Evolutionary conservation across 129 eudicot species (phyloP).

Genomic region (Artemisia tridentata): DNA sequence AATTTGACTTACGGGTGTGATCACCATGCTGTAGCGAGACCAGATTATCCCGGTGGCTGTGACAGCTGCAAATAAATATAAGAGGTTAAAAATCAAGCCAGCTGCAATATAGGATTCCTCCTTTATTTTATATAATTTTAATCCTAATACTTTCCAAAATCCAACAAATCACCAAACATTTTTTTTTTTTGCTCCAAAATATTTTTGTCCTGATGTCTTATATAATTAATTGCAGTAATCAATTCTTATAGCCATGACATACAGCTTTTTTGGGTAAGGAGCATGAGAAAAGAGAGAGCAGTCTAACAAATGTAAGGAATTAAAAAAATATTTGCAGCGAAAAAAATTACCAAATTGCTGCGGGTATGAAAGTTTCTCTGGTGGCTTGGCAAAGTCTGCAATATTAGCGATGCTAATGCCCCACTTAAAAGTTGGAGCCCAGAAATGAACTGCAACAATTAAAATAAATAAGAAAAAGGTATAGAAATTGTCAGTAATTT

Average conservation of each 20-base stretch:
- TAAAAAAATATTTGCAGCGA: neutral
- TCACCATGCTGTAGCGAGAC: slow-evolving; percentile 97
- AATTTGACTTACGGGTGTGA: slow-evolving; percentile 73
- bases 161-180: neutral
- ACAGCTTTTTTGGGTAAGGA: neutral
- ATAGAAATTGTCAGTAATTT: neutral
- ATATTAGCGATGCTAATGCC: slow-evolving; percentile 92
- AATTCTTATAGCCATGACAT: neutral
- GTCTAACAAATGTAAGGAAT: neutral
- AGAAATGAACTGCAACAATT: slow-evolving; percentile 74
- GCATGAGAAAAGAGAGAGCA: neutral
- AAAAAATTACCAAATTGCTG: slow-evolving; percentile 81
- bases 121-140: neutral
- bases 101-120: neutral
- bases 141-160: slow-evolving; percentile 4
- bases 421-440: slow-evolving; percentile 99
- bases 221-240: neutral
- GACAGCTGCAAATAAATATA: slow-evolving; percentile 62
- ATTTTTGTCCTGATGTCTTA: neutral
- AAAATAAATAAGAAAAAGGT: neutral
- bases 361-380: slow-evolving; percentile 94
- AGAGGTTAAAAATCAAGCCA: neutral
- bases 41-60: slow-evolving; percentile 89
- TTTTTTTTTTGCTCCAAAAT: slow-evolving; percentile 7
- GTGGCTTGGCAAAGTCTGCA: slow-evolving; percentile 90